Base-by-base conservation (phyloP, 768 basidiomycete species). In the Suillus decipiens region DNA sequence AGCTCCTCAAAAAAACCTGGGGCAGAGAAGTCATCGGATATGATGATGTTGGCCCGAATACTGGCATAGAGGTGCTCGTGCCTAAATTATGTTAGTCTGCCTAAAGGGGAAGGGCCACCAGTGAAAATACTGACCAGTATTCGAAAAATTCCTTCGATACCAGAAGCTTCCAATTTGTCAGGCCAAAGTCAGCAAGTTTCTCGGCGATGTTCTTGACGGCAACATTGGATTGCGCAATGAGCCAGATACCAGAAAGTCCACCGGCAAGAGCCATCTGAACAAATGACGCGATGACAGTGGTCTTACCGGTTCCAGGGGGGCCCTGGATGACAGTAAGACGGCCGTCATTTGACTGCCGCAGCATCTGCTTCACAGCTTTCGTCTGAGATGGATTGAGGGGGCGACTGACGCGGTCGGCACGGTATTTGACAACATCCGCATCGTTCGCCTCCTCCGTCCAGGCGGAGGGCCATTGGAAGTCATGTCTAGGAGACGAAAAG, bases 131-230 rank as follows among this genome's bases (percentile, higher is more conserved):
- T 72, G 67, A 91, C 91, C 92, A 92, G 63, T 80, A 81, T 71
- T 72, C 73, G 66, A 85, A 81, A 69, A 93, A 95, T 0, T 88
- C 84, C 76, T 69, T 76, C 1, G 92, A 89, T n/a, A 93, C 88
- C 3, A 94, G 71, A 2, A 95, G 78, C 64, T 78, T 86, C 83
- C 86, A 95, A 10, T 82, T 66, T 3, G 67, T 50, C 63, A 91
- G 84, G 0, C 76, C 80, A 69, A 83, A 77, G 9, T 80, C 73
- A n/a, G 79, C 73, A 19, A 95, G 76, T 76, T 92, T 92, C 69
- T 91, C 89, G 59, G 90, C 92, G 76, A 95, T 93, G 67, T 95
- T 94, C 74, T 92, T 93, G 24, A 94, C 93, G 54, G 91, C 93
- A 56, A 94, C 86, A 78, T 95, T 95, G 19, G 89, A 90, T 70